Percentiles rank a stretch among this genome's conserved stretches.
These are phyloP conservation scores for Bromus sterilis DNA, from an alignment of 176 grass and related monocot genomes.

Conservation along the genomic window DNA sequence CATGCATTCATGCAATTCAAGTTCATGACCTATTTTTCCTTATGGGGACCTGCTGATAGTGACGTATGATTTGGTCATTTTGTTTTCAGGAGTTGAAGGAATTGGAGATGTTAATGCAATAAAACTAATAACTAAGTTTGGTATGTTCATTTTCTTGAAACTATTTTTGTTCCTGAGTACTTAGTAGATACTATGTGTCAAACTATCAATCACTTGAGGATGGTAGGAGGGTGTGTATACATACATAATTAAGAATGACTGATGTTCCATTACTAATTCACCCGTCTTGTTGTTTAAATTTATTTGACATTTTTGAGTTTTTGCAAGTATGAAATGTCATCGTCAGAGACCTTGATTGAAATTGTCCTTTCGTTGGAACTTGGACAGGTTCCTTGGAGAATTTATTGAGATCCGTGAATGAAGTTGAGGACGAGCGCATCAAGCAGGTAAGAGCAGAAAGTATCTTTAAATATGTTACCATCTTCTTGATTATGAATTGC, in stretches of 20 bases:
- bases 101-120: conserved; percentile 84
- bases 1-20: conserved; percentile 6
- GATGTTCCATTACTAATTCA: background rate
- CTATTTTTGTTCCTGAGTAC: background rate
- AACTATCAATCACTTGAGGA: background rate
- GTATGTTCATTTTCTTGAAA: conserved; percentile 41
- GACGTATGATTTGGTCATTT: background rate
- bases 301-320: background rate
- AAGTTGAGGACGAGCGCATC: conserved; percentile 73
- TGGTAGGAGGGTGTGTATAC: background rate
- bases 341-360: background rate
- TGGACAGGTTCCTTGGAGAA: conserved; percentile 87
- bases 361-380: conserved; percentile 17
- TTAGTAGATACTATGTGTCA: background rate
- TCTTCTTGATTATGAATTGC: background rate
- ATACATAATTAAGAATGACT: background rate
- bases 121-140: conserved; percentile 81
- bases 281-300: conserved; percentile 10
- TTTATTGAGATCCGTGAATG: conserved; percentile 59
- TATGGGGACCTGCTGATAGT: background rate
- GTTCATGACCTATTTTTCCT: background rate
- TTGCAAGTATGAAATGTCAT: background rate
- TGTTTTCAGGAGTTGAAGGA: conserved; percentile 82
- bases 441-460: conserved; percentile 53
- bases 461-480: background rate